Conservation (phyloP, 345 rosid genomes). For the Arabidopsis arenosa region DNA sequence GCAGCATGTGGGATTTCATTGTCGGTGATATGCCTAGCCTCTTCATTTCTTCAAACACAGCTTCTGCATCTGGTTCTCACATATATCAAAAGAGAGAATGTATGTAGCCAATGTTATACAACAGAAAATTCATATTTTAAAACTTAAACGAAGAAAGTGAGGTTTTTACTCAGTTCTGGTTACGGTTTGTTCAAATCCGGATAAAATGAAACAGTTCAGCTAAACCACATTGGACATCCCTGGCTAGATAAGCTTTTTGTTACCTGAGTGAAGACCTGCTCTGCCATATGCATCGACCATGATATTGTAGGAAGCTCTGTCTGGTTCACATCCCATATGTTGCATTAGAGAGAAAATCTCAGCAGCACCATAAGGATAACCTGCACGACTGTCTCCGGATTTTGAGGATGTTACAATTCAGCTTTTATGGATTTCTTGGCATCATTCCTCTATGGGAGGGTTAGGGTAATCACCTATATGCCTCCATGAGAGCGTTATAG, state of each 20-base stretch:
- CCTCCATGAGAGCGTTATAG: conserved; percentile 94
- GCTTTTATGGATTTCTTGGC: conserved; percentile 18
- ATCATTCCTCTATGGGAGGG: conserved; percentile 12
- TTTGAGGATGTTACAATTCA: conserved; percentile 35
- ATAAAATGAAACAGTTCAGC: neutral
- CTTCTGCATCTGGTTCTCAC: conserved; percentile 63
- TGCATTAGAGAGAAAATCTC: conserved; percentile 94
- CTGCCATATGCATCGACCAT: conserved; percentile 96
- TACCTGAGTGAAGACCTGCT: conserved; percentile 82
- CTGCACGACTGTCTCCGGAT: conserved; percentile 71
- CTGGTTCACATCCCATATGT: conserved; percentile 95
- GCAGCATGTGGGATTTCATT: conserved; percentile 95
- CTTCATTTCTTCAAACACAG: conserved; percentile 85
- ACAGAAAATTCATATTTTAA: neutral
- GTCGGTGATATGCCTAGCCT: conserved; percentile 74
- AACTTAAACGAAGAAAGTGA: neutral
- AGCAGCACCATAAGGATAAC: conserved; percentile 90
- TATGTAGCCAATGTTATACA: neutral
- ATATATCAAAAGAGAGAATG: neutral
- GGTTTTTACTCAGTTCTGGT: neutral
- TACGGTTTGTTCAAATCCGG: neutral
- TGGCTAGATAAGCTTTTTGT: conserved; percentile 5
- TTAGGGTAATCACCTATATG: conserved; percentile 64
- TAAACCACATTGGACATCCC: neutral
- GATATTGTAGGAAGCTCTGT: conserved; percentile 89